Base-by-base conservation (phyloP, 306 rosid species). In the Cercis canadensis region DNA sequence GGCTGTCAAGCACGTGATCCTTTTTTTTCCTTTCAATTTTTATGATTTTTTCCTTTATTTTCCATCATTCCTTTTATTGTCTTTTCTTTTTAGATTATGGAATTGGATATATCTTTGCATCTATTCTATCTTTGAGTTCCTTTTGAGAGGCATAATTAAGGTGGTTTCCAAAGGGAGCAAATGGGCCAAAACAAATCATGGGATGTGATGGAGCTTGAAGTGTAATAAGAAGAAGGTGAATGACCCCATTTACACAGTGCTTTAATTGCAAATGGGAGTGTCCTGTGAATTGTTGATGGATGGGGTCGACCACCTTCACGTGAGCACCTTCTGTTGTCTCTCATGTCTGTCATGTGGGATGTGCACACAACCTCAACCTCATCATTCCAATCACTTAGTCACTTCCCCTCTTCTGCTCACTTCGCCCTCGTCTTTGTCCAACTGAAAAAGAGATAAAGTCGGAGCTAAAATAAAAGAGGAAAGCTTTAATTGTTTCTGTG, bases 261-360 rank as follows among this genome's bases (percentile, higher is more conserved):
- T 56, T 70, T 70, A 59, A 81, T 57, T 45, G 61, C 54, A 16
- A 70, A 31, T 57, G 66, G 80, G 62, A 37, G 60, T 45, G 63
- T 47, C 80, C 14, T n/a, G n/a, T n/a, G n/a, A n/a, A n/a, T n/a
- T n/a, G n/a, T n/a, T n/a, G n/a, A n/a, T n/a, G n/a, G n/a, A n/a
- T n/a, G n/a, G n/a, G n/a, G n/a, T n/a, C n/a, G n/a, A n/a, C n/a
- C n/a, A 65, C 57, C 67, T 80, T 84, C 91, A 86, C 95, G 79
- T 77, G 95, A 79, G 19, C 82, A 84, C 84, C 82, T 80, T 84
- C 86, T 77, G 60, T 73, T 84, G 80, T 81, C 86, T 81, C 86
- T 74, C 88, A 72, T 83, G 83, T 70, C n/a, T n/a, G n/a, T n/a
- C n/a, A n/a, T 66, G 67, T 73, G 50, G 64, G 76, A 59, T 69